Conservation (phyloP, 169 alveolate species). For the Theileria parva region DNA sequence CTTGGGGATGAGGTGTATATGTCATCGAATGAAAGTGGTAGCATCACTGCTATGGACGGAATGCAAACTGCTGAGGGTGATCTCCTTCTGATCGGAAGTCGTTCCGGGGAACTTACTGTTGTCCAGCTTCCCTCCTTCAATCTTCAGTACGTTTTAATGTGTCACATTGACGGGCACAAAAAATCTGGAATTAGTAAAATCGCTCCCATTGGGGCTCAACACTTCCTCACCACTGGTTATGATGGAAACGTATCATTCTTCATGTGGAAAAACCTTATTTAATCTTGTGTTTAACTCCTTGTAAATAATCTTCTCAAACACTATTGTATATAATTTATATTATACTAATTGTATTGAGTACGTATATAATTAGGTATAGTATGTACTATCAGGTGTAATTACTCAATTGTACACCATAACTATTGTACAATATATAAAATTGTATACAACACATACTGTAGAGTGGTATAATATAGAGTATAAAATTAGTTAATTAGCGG, state of each 20-base stretch:
- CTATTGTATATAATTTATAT: neutral
- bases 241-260: constrained; percentile 60
- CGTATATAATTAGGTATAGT: neutral
- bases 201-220: constrained; percentile 54
- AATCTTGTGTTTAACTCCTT: neutral
- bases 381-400: neutral
- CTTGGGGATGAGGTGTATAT: constrained; percentile 44
- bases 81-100: constrained; percentile 50
- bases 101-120: constrained; percentile 39
- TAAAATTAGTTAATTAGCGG: constrained; percentile 3
- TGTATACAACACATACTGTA: neutral
- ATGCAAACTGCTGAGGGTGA: constrained; percentile 60
- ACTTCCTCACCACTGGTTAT: constrained; percentile 52
- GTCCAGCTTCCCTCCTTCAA: constrained; percentile 54
- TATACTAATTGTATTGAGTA: neutral
- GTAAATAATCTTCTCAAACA: neutral
- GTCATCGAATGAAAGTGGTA: constrained; percentile 20
- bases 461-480: neutral
- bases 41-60: constrained; percentile 62
- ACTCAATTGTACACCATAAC: too few relatives aligned
- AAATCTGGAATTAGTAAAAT: constrained; percentile 48
- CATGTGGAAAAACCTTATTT: constrained; percentile 30
- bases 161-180: constrained; percentile 37
- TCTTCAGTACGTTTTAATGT: constrained; percentile 36
- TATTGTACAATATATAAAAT: neutral